Conservation (phyloP, 78 protist species). For the Dictyostelium capitatum region DNA sequence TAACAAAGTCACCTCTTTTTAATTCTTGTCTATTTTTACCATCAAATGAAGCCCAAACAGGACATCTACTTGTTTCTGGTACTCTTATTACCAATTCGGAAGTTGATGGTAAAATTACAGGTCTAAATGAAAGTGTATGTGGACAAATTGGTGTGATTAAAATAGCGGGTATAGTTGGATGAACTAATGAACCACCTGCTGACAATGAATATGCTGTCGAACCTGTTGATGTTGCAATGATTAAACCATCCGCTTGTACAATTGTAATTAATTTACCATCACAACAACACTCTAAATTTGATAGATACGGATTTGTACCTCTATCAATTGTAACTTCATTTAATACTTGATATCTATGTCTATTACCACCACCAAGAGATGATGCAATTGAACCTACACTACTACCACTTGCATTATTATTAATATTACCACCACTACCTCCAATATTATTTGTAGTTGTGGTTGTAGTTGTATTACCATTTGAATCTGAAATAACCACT, state of each 20-base stretch:
- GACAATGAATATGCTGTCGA: slow-evolving; percentile 94
- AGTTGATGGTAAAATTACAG: slow-evolving; percentile 88
- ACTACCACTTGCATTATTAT: neutral
- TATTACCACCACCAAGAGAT: neutral
- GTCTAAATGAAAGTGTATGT: slow-evolving; percentile 94
- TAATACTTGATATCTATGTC: slow-evolving; percentile 74
- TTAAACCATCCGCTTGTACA: slow-evolving; percentile 94
- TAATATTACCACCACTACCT: neutral
- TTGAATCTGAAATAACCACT: slow-evolving; percentile 4
- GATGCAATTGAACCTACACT: neutral
- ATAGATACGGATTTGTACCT: slow-evolving; percentile 86
- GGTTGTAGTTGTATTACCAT: neutral
- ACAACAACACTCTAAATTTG: slow-evolving; percentile 85
- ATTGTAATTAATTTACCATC: slow-evolving; percentile 87
- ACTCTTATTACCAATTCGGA: slow-evolving; percentile 56
- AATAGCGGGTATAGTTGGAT: slow-evolving; percentile 90
- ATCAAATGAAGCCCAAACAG: slow-evolving; percentile 85
- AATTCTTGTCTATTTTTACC: slow-evolving; percentile 80
- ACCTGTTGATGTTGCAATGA: slow-evolving; percentile 89
- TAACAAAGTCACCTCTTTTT: slow-evolving; percentile 52
- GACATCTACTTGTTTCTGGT: slow-evolving; percentile 39
- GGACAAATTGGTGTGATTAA: slow-evolving; percentile 97
- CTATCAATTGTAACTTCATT: slow-evolving; percentile 86
- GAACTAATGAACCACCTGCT: slow-evolving; percentile 95
- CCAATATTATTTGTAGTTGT: neutral